These are phyloP conservation scores for Termitomyces sp. DNA, from an alignment of 768 basidiomycete species.

Conservation along the genomic window DNA sequence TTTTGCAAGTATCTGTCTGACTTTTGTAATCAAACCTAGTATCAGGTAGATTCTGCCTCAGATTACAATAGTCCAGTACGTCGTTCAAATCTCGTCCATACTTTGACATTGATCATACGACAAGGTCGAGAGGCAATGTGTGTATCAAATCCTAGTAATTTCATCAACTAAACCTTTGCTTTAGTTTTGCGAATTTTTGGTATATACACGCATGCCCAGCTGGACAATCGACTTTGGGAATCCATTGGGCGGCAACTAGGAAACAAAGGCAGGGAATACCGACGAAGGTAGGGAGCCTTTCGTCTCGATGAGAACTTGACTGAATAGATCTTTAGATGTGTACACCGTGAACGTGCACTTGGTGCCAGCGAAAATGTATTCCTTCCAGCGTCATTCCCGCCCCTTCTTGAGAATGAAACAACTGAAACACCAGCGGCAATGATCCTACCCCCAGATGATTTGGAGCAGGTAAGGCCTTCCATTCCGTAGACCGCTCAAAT, in stretches of 20 bases:
- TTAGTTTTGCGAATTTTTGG: slow-evolving; percentile 12
- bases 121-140: slow-evolving; percentile 13
- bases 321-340: slow-evolving; percentile 30
- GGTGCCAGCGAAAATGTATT: slow-evolving; percentile 36
- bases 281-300: slow-evolving; percentile 31
- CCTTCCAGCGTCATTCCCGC: slow-evolving; percentile 47
- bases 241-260: slow-evolving; percentile 30
- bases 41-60: slow-evolving; percentile 12
- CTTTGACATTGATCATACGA: neutral
- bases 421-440: slow-evolving; percentile 17
- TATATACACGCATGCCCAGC: slow-evolving; percentile 31
- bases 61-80: slow-evolving; percentile 8
- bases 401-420: slow-evolving; percentile 18
- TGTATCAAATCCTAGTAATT: neutral
- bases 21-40: neutral
- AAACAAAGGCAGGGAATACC: slow-evolving; percentile 45
- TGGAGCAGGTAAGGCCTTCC: slow-evolving; percentile 34
- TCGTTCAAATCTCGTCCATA: neutral
- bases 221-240: slow-evolving; percentile 32
- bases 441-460: slow-evolving; percentile 35
- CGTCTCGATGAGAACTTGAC: neutral
- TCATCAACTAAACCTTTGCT: neutral
- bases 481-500: no score
- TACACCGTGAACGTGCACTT: slow-evolving; percentile 29
- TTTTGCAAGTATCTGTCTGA: neutral